These are phyloP conservation scores for Vaccinium corymbosum DNA, from an alignment of 148 eudicot species.

Conservation along the genomic window DNA sequence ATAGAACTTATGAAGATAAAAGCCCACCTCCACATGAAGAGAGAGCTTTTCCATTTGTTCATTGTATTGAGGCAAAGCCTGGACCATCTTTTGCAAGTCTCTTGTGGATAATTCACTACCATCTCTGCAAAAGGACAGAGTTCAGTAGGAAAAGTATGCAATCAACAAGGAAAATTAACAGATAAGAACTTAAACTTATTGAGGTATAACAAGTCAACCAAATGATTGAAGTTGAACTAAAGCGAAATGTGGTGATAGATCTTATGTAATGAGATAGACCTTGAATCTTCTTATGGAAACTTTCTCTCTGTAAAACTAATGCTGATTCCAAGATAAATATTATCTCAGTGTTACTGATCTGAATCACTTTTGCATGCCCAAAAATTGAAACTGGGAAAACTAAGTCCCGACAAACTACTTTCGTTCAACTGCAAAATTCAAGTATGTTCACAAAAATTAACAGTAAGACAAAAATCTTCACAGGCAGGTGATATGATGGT, in stretches of 20 bases:
- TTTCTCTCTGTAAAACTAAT: neutral
- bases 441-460: neutral
- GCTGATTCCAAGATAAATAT: neutral
- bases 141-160: conserved; percentile 5
- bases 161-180: neutral
- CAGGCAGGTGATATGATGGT: neutral
- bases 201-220: neutral
- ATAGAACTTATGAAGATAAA: conserved; percentile 13
- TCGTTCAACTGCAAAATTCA: neutral
- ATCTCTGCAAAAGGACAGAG: conserved; percentile 52
- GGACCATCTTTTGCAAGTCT: conserved; percentile 97
- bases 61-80: conserved; percentile 91
- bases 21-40: conserved; percentile 80
- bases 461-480: neutral
- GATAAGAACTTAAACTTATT: neutral
- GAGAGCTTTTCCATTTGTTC: conserved; percentile 92
- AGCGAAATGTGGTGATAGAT: neutral
- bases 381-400: neutral
- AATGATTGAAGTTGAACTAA: conserved; percentile 6
- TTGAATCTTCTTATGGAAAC: neutral
- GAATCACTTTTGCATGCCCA: neutral
- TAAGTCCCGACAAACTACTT: neutral
- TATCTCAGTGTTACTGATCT: neutral
- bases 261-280: neutral
- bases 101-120: conserved; percentile 81